Conservation (phyloP, 441 rosid genomes). For the Macaranga tanarius region DNA sequence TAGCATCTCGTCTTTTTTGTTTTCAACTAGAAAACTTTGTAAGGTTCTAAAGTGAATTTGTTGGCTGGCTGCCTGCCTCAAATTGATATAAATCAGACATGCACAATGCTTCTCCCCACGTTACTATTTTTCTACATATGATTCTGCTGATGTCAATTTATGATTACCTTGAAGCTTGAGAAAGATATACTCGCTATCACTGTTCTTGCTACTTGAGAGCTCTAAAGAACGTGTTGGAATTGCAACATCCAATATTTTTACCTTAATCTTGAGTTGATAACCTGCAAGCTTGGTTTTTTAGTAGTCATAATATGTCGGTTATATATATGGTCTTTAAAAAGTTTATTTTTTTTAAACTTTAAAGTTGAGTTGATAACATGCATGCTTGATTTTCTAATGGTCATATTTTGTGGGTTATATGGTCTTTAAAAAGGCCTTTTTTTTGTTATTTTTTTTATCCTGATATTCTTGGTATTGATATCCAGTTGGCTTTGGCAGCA, state of each 20-base stretch:
- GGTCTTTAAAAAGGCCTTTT: neutral
- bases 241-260: neutral
- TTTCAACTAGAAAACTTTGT: neutral
- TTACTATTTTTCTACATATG: too few relatives aligned
- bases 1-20: neutral
- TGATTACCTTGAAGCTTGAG: too few relatives aligned
- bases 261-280: neutral
- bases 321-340: too few relatives aligned
- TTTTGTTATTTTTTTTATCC: conserved; percentile 16
- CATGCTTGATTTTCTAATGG: conserved; percentile 2
- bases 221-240: neutral
- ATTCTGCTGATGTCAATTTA: too few relatives aligned
- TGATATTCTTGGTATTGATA: conserved; percentile 55
- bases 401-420: neutral
- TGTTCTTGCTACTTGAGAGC: neutral
- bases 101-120: too few relatives aligned
- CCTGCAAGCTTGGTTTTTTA: neutral
- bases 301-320: conserved; percentile 3
- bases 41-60: neutral
- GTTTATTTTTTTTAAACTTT: neutral
- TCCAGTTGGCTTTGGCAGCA: conserved; percentile 80
- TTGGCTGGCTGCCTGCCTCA: too few relatives aligned
- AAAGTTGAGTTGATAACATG: neutral
- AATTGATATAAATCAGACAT: too few relatives aligned
- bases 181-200: too few relatives aligned